A percentile compares a stretch with the other conserved stretches of the same genome.
Conservation (phyloP, 768 basidiomycete genomes). For the Lactarius tabidus region DNA sequence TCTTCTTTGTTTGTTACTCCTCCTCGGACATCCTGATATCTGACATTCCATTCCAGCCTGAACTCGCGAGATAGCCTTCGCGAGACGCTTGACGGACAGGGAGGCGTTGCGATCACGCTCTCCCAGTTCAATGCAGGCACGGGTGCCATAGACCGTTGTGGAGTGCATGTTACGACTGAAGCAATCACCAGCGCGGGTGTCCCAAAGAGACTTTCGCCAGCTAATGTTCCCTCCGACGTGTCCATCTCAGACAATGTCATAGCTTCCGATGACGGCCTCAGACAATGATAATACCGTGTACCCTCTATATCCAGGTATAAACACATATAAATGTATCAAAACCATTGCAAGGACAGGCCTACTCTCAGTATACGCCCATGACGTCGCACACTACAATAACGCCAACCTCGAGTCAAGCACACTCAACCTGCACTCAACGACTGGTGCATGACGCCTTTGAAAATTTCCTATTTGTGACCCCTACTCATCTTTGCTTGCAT, state of each 20-base stretch:
- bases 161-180: background rate
- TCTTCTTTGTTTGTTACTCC: background rate
- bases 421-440: no score
- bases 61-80: conserved; percentile 2
- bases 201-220: background rate
- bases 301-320: background rate
- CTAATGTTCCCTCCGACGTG: background rate
- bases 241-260: background rate
- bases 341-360: no score
- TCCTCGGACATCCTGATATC: background rate
- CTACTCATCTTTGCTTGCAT: no score
- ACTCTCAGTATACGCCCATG: no score
- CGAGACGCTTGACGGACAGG: background rate
- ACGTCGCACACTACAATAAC: no score
- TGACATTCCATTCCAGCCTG: background rate
- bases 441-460: no score
- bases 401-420: background rate
- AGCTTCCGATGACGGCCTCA: background rate
- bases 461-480: no score
- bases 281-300: background rate
- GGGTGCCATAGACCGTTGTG: background rate
- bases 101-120: background rate
- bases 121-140: background rate
- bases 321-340: background rate
- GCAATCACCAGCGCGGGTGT: background rate